Evolutionary conservation across 352 stramenopile species (phyloP), one percentile per base, ranked within the genome.

Genomic region (Pythium myriotylum): DNA sequence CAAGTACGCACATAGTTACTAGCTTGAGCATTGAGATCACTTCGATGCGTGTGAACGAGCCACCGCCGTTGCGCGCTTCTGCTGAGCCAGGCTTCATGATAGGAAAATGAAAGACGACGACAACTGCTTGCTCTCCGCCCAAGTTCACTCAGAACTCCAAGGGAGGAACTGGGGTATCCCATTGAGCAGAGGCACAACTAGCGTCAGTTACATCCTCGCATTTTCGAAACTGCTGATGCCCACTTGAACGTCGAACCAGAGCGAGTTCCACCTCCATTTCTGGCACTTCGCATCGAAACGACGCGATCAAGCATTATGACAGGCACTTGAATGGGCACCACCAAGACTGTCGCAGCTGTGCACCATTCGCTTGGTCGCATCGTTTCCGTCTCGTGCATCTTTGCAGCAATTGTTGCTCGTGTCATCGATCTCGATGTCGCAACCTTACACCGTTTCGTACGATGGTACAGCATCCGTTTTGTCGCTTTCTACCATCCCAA

Each of bases 31-130:
- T 76, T 16, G 79, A 84, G 13, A 83, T 70, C 29, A 86, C 76
- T 43, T 88, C 79, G 39, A 88, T 81, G 27, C 74, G 67, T 76
- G 84, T 88, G 47, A 88, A 88, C 50, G 74, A 82, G 35, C 76
- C 74, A 52, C 82, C 77, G 39, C 33, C 50, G 42, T 55, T 9
- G 55, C 55, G 55, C 45, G 47, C 32, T 10, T 33, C 10, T 0
- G 20, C 32, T 4, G 43, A 17, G n/a, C 53, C 40, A 19, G 42
- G 40, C 39, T 60, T 52, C 37, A 51, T 58, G 22, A 14, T 35
- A 35, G 29, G 5, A 35, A 10, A 10, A 10, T 35, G 29, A 10
- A 10, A 35, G 29, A 20, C 33, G 17, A 23, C 29, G 32, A 17
- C 49, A 37, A 27, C 46, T 35, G 16, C 20, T 33, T n/a, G 46